These are phyloP conservation scores for Trichoderma asperellum DNA, from an alignment of 2,329 filamentous ascomycete species.

Conservation along the genomic window DNA sequence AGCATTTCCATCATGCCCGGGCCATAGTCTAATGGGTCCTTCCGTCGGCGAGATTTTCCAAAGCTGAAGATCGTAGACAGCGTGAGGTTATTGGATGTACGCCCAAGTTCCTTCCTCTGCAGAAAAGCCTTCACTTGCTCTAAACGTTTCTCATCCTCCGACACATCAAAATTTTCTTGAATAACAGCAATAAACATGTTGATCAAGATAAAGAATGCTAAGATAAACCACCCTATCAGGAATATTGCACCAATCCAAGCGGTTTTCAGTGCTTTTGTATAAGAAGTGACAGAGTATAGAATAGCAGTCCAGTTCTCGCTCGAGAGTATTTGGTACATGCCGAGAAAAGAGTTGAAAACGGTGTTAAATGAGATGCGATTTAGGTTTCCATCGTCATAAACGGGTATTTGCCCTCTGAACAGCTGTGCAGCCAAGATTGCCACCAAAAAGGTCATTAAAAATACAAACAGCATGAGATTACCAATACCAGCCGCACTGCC, in stretches of 20 bases:
- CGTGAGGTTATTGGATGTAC: conserved; percentile 72
- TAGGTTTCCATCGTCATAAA: conserved; percentile 63
- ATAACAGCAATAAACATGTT: conserved; percentile 99
- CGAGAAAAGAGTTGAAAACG: conserved; percentile 94
- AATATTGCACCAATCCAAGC: conserved; percentile 93
- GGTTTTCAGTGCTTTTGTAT: conserved; percentile 67
- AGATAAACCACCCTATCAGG: conserved; percentile 92
- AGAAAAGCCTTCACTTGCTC: conserved; percentile 96
- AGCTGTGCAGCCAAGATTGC: conserved; percentile 93
- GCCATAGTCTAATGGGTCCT: conserved; percentile 89
- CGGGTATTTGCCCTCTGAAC: conserved; percentile 82
- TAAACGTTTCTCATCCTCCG: conserved; percentile 94
- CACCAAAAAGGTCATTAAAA: conserved; percentile 90
- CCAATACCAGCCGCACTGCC: conserved; percentile 90
- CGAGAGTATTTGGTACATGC: conserved; percentile 96
- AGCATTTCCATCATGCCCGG: conserved; percentile 94
- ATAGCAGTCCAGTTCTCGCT: conserved; percentile 95
- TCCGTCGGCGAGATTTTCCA: conserved; percentile 61
- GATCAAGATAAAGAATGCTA: conserved; percentile 91
- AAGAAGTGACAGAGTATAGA: conserved; percentile 78
- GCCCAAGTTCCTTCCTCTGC: conserved; percentile 83
- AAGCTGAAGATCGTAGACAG: conserved; percentile 72
- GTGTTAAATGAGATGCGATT: conserved; percentile 80
- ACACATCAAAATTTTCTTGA: conserved; percentile 98
- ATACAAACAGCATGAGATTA: conserved; percentile 95